A percentile compares a stretch with the other conserved stretches of the same genome.
Conservation (phyloP, 345 rosid species). For the Gossypium longicalyx region DNA sequence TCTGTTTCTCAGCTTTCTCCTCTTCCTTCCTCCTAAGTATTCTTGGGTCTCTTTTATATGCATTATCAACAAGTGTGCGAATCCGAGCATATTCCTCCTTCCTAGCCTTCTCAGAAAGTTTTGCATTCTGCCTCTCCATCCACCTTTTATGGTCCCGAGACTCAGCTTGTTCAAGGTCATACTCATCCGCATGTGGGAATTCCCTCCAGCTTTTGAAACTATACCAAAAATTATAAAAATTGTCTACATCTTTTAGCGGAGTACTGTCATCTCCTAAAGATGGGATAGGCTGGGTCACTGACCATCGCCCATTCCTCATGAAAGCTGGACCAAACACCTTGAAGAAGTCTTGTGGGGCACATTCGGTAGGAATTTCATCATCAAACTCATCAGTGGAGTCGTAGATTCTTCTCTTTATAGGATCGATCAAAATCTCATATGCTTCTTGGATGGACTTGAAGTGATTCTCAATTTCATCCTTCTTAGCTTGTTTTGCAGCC, state of each 20-base stretch:
- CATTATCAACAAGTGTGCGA: slow-evolving; percentile 85
- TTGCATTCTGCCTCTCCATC: slow-evolving; percentile 99
- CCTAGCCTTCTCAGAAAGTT: slow-evolving; percentile 74
- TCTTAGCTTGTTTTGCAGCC: slow-evolving; percentile 86
- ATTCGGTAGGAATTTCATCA: slow-evolving; percentile 86
- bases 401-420: slow-evolving; percentile 79
- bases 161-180: slow-evolving; percentile 91
- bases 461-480: slow-evolving; percentile 84
- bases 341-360: slow-evolving; percentile 84
- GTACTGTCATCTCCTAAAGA: slow-evolving; percentile 70
- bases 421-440: slow-evolving; percentile 86
- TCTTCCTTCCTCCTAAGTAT: slow-evolving; percentile 76
- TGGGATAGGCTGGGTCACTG: slow-evolving; percentile 73
- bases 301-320: slow-evolving; percentile 96
- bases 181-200: slow-evolving; percentile 94
- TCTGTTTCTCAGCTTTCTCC: slow-evolving; percentile 83
- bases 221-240: slow-evolving; percentile 88
- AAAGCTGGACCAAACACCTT: slow-evolving; percentile 98
- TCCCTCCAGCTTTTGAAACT: slow-evolving; percentile 96
- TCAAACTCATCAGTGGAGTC: slow-evolving; percentile 98
- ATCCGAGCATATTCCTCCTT: slow-evolving; percentile 90
- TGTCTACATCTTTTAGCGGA: slow-evolving; percentile 64
- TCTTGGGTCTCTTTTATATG: slow-evolving; percentile 87
- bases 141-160: slow-evolving; percentile 97
- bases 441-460: slow-evolving; percentile 94